Percentiles rank a stretch among this genome's conserved stretches.
Conservation (phyloP, 192 early-diverging fungal species). For the Phlyctochytrium arcticum region DNA sequence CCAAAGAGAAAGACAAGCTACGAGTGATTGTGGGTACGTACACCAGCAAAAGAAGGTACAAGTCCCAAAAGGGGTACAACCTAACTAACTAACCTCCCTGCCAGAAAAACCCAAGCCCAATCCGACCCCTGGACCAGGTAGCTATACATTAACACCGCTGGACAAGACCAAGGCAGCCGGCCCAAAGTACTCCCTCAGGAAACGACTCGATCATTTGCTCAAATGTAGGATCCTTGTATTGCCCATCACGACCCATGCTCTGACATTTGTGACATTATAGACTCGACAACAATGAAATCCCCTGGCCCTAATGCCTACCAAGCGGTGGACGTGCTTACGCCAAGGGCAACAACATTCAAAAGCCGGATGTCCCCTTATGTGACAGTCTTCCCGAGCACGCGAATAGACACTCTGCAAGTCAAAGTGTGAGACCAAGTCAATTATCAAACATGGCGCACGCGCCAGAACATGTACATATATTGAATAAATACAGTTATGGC, state of each 20-base stretch:
- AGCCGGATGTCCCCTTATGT: constrained; percentile 45
- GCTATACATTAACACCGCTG: constrained; percentile 27
- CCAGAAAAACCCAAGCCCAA: too few relatives aligned
- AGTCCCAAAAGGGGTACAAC: too few relatives aligned
- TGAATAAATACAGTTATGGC: too few relatives aligned
- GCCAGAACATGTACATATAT: too few relatives aligned
- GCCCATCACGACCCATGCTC: not conserved
- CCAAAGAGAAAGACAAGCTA: not conserved
- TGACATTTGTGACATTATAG: not conserved
- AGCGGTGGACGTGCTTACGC: constrained; percentile 9
- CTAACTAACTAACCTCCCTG: too few relatives aligned
- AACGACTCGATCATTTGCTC: not conserved
- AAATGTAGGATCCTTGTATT: not conserved
- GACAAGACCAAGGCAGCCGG: constrained; percentile 23
- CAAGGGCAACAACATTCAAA: constrained; percentile 39
- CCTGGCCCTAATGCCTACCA: constrained; percentile 45
- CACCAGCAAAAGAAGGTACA: too few relatives aligned
- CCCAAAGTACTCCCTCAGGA: constrained; percentile 39
- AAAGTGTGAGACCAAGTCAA: too few relatives aligned
- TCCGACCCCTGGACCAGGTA: constrained; percentile 45
- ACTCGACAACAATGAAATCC: constrained; percentile 16
- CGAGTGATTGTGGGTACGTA: not conserved
- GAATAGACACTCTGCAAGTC: constrained; percentile 43
- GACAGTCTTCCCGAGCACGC: constrained; percentile 42
- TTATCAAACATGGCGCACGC: too few relatives aligned